Evolutionary conservation across 2,329 filamentous ascomycete genomes (phyloP).

Genomic region (Trichoderma pleuroti): DNA sequence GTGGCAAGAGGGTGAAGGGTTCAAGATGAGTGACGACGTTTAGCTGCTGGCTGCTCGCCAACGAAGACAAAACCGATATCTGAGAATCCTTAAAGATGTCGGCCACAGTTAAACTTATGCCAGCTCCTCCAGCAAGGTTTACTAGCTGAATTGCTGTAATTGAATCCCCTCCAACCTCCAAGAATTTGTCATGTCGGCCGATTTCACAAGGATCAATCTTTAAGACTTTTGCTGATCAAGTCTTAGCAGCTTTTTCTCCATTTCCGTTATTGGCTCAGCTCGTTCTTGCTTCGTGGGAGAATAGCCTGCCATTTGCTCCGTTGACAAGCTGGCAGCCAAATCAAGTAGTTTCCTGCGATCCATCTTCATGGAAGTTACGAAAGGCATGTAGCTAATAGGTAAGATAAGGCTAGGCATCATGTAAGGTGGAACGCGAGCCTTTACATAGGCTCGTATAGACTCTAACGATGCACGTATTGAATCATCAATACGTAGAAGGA

Average conservation of each 20-base stretch:
- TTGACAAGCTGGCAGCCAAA: neutral
- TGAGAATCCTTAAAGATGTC: slow-evolving; percentile 1
- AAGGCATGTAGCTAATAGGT: slow-evolving; percentile 21
- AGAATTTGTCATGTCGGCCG: slow-evolving; percentile 21
- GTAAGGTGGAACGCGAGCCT: slow-evolving; percentile 18
- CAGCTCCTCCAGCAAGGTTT: slow-evolving; percentile 32
- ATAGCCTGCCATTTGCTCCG: neutral
- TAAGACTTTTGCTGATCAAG: slow-evolving; percentile 32
- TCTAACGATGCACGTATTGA: neutral
- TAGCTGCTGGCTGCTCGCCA: neutral
- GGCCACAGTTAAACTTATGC: neutral
- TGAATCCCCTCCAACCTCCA: slow-evolving; percentile 39
- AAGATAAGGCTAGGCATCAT: slow-evolving; percentile 24
- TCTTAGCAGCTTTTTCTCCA: slow-evolving; percentile 16
- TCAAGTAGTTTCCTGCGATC: slow-evolving; percentile 9
- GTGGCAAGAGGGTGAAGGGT: neutral
- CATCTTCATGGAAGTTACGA: slow-evolving; percentile 18
- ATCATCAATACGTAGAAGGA: neutral
- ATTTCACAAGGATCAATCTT: slow-evolving; percentile 29
- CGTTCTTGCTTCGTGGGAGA: neutral
- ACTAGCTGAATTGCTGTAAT: slow-evolving; percentile 43
- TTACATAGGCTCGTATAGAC: neutral
- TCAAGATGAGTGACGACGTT: neutral
- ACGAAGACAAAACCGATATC: neutral
- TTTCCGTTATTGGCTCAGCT: slow-evolving; percentile 19